Conservation (phyloP, 2,329 filamentous ascomycete species). For the Botrytis medusae region DNA sequence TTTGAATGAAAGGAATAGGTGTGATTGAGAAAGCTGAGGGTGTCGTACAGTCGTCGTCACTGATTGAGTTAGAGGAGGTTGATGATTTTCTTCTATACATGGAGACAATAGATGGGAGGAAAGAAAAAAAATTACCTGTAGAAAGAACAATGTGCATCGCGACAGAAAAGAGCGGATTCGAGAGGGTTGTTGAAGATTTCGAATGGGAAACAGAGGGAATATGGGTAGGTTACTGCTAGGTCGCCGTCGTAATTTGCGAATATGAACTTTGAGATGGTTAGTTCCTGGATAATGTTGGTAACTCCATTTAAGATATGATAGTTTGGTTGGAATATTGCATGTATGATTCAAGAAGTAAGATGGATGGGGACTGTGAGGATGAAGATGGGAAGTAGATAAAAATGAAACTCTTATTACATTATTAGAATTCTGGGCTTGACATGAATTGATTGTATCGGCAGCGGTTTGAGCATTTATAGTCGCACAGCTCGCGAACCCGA, state of each 20-base stretch:
- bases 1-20: background rate
- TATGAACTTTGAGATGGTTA: background rate
- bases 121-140: background rate
- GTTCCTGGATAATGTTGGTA: background rate
- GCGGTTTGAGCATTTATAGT: background rate
- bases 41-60: background rate
- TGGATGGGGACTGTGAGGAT: no score
- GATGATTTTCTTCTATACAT: background rate
- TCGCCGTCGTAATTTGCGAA: background rate
- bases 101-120: rapidly evolving
- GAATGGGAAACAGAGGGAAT: background rate
- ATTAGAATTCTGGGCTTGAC: background rate
- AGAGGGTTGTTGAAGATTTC: background rate
- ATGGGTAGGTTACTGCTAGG: background rate
- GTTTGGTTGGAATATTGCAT: background rate
- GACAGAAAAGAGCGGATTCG: background rate
- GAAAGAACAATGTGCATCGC: background rate
- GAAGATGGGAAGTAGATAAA: no score
- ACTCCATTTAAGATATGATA: background rate
- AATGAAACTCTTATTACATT: background rate
- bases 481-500: background rate
- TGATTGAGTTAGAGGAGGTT: background rate
- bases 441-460: background rate
- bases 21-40: background rate
- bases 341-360: background rate